Evolutionary conservation across 768 basidiomycete genomes (phyloP), one percentile per base, ranked within the genome.

Genomic region (Paxillus rubicundulus): DNA sequence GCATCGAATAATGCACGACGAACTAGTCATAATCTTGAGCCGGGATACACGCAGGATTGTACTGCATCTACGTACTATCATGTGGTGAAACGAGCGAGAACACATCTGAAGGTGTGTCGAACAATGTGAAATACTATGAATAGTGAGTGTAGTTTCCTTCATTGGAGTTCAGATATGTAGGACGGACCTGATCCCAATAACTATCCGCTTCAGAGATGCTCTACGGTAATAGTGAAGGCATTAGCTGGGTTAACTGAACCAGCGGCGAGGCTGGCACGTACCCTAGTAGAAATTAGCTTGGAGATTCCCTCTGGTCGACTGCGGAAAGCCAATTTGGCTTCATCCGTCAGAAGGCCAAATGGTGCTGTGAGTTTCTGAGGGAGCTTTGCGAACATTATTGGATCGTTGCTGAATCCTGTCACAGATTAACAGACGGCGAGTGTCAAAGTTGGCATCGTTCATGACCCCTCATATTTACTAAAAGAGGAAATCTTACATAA

Each of bases 91-190:
- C 86, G 46, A 96, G 80, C 14, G 93, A 89, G 71, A 91, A 94
- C 34, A 94, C 92, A 60, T 96, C 92, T 0, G 91, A 89, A 1
- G 90, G 82, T 8, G 90, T 88, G 73, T 95, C 92, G 66, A 96
- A 96, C 16, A 97, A 75, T 42, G 80, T 70, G 57, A 88, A 85
- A 64, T 88, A 97, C 90, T 94, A 61, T 14, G 20, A 38, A 54
- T 21, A 37, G 53, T 43, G 21, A 53, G 40, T 57, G 42, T 40
- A 30, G 48, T 20, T 13, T 18, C 14, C 10, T 7, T 6, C 24
- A 28, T 18, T 18, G 32, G 44, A 45, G 21, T 27, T 36, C 39
- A 6, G 24, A 30, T 50, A 49, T 30, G 21, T 33, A 45, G 16
- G 27, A 62, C 81, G 62, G 57, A 89, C 91, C 74, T 96, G 93